phyloP scores from a whole-genome alignment of 192 early-diverging fungal genomes.

The Helicostylum pulchrum region DNA sequence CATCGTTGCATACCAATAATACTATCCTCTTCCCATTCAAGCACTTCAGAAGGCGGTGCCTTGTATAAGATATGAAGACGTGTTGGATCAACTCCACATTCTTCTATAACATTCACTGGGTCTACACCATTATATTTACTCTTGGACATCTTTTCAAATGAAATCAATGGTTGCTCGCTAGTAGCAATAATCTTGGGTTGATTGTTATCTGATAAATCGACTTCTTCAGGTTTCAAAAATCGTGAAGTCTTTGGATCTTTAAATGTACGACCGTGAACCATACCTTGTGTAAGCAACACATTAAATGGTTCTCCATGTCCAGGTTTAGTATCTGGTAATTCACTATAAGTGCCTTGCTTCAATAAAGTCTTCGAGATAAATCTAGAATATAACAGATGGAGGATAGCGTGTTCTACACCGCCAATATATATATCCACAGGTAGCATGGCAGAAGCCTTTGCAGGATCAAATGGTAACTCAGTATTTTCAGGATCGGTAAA shows the following conservation, averaged over 20 bases:
- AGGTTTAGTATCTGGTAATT: slow-evolving; percentile 36
- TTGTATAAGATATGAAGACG: slow-evolving; percentile 83
- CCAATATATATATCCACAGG: slow-evolving; percentile 95
- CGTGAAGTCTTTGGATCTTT: slow-evolving; percentile 70
- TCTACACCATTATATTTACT: slow-evolving; percentile 94
- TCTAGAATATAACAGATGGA: slow-evolving; percentile 92
- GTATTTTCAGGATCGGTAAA: slow-evolving; percentile 75
- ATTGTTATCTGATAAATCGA: slow-evolving; percentile 49
- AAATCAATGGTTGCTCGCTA: slow-evolving; percentile 50
- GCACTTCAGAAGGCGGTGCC: slow-evolving; percentile 83
- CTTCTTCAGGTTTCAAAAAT: slow-evolving; percentile 75
- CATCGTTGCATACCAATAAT: slow-evolving; percentile 93
- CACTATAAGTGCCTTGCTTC: slow-evolving; percentile 50
- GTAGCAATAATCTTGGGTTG: slow-evolving; percentile 60
- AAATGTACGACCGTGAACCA: slow-evolving; percentile 88
- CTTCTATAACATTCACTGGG: slow-evolving; percentile 60
- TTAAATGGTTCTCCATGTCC: slow-evolving; percentile 83
- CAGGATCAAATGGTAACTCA: slow-evolving; percentile 47
- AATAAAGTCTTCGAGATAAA: slow-evolving; percentile 85
- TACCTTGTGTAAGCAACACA: slow-evolving; percentile 84
- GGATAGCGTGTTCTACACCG: slow-evolving; percentile 90
- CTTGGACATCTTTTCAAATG: slow-evolving; percentile 96
- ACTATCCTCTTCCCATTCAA: slow-evolving; percentile 89
- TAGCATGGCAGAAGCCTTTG: slow-evolving; percentile 50
- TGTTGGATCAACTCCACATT: slow-evolving; percentile 80